Evolutionary conservation across 495 filamentous ascomycete genomes (phyloP).

Genomic region (Daldinia bambusicola): DNA sequence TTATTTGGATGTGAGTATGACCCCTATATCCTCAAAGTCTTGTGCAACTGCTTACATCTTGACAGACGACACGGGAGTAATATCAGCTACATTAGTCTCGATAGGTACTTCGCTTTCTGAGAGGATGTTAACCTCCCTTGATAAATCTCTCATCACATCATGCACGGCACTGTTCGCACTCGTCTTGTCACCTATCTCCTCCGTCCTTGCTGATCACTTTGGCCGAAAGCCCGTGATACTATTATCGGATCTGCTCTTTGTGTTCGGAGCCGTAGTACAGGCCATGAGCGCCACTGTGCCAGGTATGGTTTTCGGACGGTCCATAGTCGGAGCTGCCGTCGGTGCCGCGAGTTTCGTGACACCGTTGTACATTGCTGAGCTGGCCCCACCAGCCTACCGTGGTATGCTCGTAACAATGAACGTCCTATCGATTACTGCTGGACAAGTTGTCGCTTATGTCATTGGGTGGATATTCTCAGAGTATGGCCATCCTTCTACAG

Average conservation of each 20-base stretch:
- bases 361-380: conserved; percentile 86
- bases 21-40: conserved; percentile 5
- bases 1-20: conserved; percentile 83
- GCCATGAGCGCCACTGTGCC: conserved; percentile 69
- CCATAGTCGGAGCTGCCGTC: conserved; percentile 82
- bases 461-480: conserved; percentile 74
- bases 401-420: conserved; percentile 82
- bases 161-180: conserved; percentile 84
- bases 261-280: conserved; percentile 77
- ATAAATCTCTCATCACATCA: conserved; percentile 87
- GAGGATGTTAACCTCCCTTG: conserved; percentile 72
- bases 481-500: conserved; percentile 58
- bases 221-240: conserved; percentile 82
- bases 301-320: conserved; percentile 80
- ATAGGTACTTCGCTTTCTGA: conserved; percentile 78
- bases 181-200: conserved; percentile 77
- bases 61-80: conserved; percentile 85
- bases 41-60: conserved; percentile 35
- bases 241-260: conserved; percentile 81
- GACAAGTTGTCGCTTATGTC: conserved; percentile 87
- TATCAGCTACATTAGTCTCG: conserved; percentile 86
- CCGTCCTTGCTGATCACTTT: conserved; percentile 75
- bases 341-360: conserved; percentile 84
- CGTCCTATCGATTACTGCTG: conserved; percentile 82
- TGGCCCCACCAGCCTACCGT: conserved; percentile 77